Conservation (phyloP, 139 green algal genomes). For the Chlorella sp. region DNA sequence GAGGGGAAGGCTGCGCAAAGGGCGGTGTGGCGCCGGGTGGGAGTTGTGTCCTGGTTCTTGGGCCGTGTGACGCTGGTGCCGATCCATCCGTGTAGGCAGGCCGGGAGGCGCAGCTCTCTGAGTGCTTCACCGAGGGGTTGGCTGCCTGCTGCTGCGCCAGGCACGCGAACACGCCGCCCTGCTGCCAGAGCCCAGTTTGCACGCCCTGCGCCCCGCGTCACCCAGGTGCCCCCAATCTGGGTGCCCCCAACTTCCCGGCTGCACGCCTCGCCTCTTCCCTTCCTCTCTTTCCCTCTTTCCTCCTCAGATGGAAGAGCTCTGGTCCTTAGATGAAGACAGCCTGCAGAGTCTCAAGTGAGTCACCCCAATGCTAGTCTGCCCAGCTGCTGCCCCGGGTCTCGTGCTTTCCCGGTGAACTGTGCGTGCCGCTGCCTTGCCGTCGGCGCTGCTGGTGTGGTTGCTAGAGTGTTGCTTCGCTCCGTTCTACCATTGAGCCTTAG, state of each 20-base stretch:
- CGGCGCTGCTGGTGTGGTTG: background rate
- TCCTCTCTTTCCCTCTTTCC: background rate
- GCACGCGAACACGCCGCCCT: background rate
- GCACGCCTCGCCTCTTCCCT: background rate
- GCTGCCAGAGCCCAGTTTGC: background rate
- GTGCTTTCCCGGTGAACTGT: background rate
- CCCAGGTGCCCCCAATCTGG: too few species aligned
- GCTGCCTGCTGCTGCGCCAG: too few species aligned
- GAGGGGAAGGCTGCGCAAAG: background rate
- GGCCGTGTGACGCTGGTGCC: background rate
- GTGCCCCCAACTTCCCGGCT: background rate
- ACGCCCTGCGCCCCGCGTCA: background rate
- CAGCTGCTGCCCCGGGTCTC: background rate
- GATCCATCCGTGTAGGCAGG: background rate
- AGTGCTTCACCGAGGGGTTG: too few species aligned
- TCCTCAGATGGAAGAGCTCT: constrained; percentile 90
- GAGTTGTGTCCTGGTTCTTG: too few species aligned
- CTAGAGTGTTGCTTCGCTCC: background rate
- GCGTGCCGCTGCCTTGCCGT: background rate
- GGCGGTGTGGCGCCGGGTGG: too few species aligned
- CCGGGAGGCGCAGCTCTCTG: too few species aligned
- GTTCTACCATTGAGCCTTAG: background rate
- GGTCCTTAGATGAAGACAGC: constrained; percentile 77
- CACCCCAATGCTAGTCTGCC: too few species aligned
- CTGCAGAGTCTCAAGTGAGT: constrained; percentile 65